Conservation (phyloP, 1,284 basidiomycete species). For the Rhodofomes roseus region DNA sequence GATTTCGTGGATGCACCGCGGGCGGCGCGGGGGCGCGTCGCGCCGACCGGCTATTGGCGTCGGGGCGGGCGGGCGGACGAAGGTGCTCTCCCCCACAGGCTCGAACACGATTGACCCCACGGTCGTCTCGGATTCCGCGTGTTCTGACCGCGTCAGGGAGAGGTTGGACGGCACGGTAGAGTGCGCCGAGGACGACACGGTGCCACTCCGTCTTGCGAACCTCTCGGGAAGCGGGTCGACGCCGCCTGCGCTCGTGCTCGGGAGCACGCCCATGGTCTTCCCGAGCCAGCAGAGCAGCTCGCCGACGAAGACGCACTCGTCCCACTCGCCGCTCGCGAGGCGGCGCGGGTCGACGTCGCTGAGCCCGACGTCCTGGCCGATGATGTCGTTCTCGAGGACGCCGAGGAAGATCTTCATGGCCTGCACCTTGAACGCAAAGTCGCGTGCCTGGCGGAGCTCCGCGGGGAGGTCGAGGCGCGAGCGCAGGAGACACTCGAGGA, state of each 20-base stretch:
- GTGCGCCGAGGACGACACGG: slow-evolving; percentile 32
- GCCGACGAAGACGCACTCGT: slow-evolving; percentile 60
- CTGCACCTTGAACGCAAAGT: slow-evolving; percentile 38
- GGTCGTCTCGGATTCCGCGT: slow-evolving; percentile 31
- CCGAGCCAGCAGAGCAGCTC: slow-evolving; percentile 66
- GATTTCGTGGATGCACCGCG: slow-evolving; percentile 49
- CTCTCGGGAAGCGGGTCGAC: neutral
- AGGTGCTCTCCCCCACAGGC: slow-evolving; percentile 1
- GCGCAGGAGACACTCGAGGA: slow-evolving; percentile 56
- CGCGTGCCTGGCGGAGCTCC: slow-evolving; percentile 37
- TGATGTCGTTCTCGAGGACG: slow-evolving; percentile 65
- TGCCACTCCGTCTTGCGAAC: slow-evolving; percentile 8
- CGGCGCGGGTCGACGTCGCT: slow-evolving; percentile 57
- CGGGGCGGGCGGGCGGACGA: neutral
- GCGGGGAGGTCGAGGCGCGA: slow-evolving; percentile 43
- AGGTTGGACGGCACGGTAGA: slow-evolving; percentile 33
- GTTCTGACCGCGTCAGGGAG: slow-evolving; percentile 25
- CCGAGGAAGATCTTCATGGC: slow-evolving; percentile 79
- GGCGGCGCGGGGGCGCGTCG: slow-evolving; percentile 7
- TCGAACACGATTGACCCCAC: slow-evolving; percentile 30
- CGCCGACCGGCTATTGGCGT: slow-evolving; percentile 10
- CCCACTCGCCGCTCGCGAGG: slow-evolving; percentile 28
- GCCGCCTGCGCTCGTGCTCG: slow-evolving; percentile 9
- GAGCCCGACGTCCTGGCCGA: slow-evolving; percentile 56
- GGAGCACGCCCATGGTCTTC: slow-evolving; percentile 38